A percentile compares a stretch with the other conserved stretches of the same genome.
Evolutionary conservation across 2,329 filamentous ascomycete genomes (phyloP).

Genomic region (Colletotrichum sojae): DNA sequence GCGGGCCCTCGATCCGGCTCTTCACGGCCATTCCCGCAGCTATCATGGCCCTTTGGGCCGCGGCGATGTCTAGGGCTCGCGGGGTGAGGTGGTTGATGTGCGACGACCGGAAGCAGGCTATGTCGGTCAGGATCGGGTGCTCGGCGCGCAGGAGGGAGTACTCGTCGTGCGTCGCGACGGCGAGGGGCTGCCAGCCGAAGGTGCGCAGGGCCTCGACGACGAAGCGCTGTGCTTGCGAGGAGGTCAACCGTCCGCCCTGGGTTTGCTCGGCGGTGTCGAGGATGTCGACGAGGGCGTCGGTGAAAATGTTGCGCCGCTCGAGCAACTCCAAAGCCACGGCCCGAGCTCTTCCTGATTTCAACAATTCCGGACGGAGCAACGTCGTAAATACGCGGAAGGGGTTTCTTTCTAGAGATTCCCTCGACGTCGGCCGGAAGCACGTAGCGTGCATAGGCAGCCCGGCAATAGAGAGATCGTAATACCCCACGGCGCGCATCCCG

Average conservation of each 20-base stretch:
- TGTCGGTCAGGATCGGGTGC: slow-evolving; percentile 64
- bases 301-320: slow-evolving; percentile 58
- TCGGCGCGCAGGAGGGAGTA: slow-evolving; percentile 59
- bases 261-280: slow-evolving; percentile 52
- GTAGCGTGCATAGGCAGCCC: slow-evolving; percentile 67
- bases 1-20: slow-evolving; percentile 66
- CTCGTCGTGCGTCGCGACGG: slow-evolving; percentile 56
- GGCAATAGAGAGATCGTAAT: slow-evolving; percentile 64
- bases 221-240: slow-evolving; percentile 52
- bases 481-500: slow-evolving; percentile 64
- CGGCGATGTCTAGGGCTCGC: slow-evolving; percentile 62
- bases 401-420: slow-evolving; percentile 53
- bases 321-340: slow-evolving; percentile 52
- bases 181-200: slow-evolving; percentile 62
- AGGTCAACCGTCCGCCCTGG: slow-evolving; percentile 46
- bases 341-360: slow-evolving; percentile 50
- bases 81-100: slow-evolving; percentile 71
- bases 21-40: slow-evolving; percentile 59
- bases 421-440: slow-evolving; percentile 60
- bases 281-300: slow-evolving; percentile 51
- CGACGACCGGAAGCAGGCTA: slow-evolving; percentile 56
- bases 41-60: slow-evolving; percentile 60
- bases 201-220: slow-evolving; percentile 60
- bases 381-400: slow-evolving; percentile 60
- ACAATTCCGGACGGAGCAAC: slow-evolving; percentile 56